These are phyloP conservation scores for Cylindrotheca closterium DNA, from an alignment of 108 stramenopile genomes.

Conservation along the genomic window DNA sequence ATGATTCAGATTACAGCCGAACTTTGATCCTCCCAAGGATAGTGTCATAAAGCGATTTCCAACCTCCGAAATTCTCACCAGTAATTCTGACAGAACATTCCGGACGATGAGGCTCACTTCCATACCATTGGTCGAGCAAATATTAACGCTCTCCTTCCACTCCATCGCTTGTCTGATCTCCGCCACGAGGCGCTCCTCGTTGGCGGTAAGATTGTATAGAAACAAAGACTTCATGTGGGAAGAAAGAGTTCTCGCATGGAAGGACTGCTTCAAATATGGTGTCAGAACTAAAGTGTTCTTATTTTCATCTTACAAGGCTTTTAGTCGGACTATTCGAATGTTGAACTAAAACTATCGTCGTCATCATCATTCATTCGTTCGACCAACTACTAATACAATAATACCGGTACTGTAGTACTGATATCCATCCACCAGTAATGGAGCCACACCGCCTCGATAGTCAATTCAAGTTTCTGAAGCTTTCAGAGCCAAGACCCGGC, in stretches of 20 bases:
- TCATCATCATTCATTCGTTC: too few species aligned
- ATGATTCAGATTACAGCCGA: neutral
- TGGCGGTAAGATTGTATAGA: neutral
- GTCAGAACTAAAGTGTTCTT: too few species aligned
- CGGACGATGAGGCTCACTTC: neutral
- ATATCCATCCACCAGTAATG: too few species aligned
- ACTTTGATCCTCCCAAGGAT: neutral
- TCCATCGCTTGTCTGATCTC: neutral
- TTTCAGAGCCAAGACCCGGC: constrained; percentile 15
- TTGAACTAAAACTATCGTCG: too few species aligned
- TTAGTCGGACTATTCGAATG: too few species aligned
- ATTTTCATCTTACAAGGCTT: too few species aligned
- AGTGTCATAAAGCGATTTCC: neutral
- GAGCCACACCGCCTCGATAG: neutral
- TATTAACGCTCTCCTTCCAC: neutral
- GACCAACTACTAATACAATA: too few species aligned
- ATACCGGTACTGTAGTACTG: too few species aligned
- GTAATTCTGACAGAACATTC: neutral
- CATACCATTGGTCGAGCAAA: neutral
- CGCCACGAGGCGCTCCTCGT: neutral
- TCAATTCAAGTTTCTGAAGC: neutral
- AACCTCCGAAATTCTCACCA: neutral
- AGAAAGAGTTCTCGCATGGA: too few species aligned
- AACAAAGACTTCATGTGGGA: neutral
- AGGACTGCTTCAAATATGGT: too few species aligned